Conservation (phyloP, 1,284 basidiomycete species). For the Cutaneotrichosporon sp. region DNA sequence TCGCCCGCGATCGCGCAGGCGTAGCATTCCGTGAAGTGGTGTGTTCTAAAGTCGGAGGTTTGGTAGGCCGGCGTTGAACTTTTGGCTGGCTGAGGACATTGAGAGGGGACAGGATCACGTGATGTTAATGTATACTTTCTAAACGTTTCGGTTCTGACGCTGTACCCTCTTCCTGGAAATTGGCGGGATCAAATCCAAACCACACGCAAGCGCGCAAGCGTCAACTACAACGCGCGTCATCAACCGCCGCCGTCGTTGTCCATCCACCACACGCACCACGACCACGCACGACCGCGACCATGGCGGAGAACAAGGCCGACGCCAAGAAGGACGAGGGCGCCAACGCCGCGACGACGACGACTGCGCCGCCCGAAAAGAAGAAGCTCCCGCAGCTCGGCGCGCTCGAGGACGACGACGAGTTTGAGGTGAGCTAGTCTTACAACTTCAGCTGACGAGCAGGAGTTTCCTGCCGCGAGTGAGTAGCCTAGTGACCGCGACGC, state of each 20-base stretch:
- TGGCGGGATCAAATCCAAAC: too few relatives aligned
- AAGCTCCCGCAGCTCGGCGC: slow-evolving; percentile 47
- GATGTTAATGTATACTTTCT: too few relatives aligned
- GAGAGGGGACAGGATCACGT: too few relatives aligned
- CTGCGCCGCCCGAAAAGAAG: slow-evolving; percentile 29
- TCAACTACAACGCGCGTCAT: not conserved
- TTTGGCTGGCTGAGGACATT: too few relatives aligned
- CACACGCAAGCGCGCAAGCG: too few relatives aligned
- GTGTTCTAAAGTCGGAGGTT: too few relatives aligned
- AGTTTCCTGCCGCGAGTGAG: slow-evolving; percentile 44
- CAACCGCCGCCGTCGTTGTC: slow-evolving; percentile 4
- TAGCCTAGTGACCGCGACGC: not conserved
- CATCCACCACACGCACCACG: slow-evolving; percentile 1
- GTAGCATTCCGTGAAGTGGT: too few relatives aligned
- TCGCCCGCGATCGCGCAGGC: too few relatives aligned
- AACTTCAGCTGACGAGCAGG: slow-evolving; percentile 24
- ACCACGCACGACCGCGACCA: too few relatives aligned
- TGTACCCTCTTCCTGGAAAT: too few relatives aligned
- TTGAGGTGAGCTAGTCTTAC: slow-evolving; percentile 47
- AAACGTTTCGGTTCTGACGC: too few relatives aligned
- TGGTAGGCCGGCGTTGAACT: too few relatives aligned
- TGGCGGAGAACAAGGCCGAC: slow-evolving; percentile 13
- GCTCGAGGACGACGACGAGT: slow-evolving; percentile 51
- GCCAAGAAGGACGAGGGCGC: not conserved
- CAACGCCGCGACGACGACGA: not conserved